These are phyloP conservation scores for Leccinum laetum DNA, from an alignment of 1,284 basidiomycete genomes.

Conservation along the genomic window DNA sequence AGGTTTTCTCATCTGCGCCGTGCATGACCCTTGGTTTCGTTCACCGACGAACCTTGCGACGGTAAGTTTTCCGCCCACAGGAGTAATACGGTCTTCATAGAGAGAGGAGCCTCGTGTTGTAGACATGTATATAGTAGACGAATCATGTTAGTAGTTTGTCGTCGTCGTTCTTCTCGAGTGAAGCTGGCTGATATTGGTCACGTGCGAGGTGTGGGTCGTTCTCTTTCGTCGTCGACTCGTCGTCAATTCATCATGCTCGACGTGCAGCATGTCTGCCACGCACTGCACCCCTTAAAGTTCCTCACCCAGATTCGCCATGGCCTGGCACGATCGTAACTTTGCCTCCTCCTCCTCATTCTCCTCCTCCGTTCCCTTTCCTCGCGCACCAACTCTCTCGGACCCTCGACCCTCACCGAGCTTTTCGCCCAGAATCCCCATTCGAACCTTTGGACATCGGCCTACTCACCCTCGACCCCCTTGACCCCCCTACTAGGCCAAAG, in stretches of 20 bases:
- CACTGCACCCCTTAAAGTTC: conserved; percentile 22
- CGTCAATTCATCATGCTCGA: conserved; percentile 6
- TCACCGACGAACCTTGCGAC: conserved; percentile 19
- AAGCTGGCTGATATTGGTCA: conserved; percentile 21
- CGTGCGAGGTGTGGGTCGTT: conserved; percentile 21
- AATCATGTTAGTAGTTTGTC: not conserved
- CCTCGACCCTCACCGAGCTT: conserved; percentile 13
- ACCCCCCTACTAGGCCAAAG: conserved; percentile 7
- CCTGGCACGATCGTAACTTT: not conserved
- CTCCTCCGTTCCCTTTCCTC: conserved; percentile 24
- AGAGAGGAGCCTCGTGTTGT: conserved; percentile 22
- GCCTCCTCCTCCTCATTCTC: conserved; percentile 10
- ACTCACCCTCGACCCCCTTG: conserved; percentile 3
- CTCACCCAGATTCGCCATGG: not conserved
- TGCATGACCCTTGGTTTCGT: conserved; percentile 18
- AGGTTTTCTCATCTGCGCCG: conserved; percentile 14
- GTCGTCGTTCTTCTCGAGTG: not conserved
- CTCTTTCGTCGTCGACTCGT: not conserved
- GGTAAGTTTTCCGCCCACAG: conserved; percentile 17
- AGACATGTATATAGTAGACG: conserved; percentile 14
- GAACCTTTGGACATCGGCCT: conserved; percentile 23
- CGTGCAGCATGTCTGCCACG: conserved; percentile 35
- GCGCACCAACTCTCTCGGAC: not conserved
- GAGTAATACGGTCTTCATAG: conserved; percentile 33
- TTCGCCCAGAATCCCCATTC: conserved; percentile 17